phyloP scores from a whole-genome alignment of 495 filamentous ascomycete genomes.

The Articulospora tetracladia region DNA sequence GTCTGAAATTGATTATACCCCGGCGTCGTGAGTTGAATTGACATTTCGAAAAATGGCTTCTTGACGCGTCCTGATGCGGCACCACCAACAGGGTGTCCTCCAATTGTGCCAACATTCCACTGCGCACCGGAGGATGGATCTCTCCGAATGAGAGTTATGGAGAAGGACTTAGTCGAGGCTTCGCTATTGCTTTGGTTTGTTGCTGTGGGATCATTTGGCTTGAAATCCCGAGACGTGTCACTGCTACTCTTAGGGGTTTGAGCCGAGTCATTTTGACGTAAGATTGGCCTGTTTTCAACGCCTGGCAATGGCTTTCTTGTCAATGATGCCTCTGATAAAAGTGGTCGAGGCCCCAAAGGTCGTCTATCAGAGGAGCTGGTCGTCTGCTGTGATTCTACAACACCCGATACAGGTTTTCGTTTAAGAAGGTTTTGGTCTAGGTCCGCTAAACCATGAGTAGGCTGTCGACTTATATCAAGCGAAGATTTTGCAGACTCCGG shows the following conservation, averaged over 20 bases:
- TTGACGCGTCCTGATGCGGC: slow-evolving; percentile 3
- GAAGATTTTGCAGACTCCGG: slow-evolving; percentile 19
- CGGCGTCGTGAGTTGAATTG: slow-evolving; percentile 33
- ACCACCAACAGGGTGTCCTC: slow-evolving; percentile 31
- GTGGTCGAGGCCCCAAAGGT: slow-evolving; percentile 23
- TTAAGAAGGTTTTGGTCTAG: not conserved
- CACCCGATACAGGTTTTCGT: slow-evolving; percentile 8
- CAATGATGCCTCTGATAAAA: slow-evolving; percentile 1
- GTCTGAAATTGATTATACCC: slow-evolving; percentile 22
- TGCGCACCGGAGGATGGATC: slow-evolving; percentile 76
- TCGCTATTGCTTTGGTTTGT: not conserved
- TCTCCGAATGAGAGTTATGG: slow-evolving; percentile 85
- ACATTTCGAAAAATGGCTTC: slow-evolving; percentile 28
- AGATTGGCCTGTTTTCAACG: slow-evolving; percentile 1
- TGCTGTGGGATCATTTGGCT: not conserved
- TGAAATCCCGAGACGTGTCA: not conserved
- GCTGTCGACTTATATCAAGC: slow-evolving; percentile 13
- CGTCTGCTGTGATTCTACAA: not conserved
- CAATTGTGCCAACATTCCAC: slow-evolving; percentile 83
- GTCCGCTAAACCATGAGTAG: not conserved
- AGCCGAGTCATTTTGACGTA: not conserved
- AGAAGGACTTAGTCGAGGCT: slow-evolving; percentile 31
- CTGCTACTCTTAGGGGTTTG: not conserved
- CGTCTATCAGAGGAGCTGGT: slow-evolving; percentile 6
- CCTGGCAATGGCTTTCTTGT: slow-evolving; percentile 13